A percentile compares a stretch with the other conserved stretches of the same genome.
Conservation (phyloP, 2,329 filamentous ascomycete species). For the Arthrobotrys entomopaga region DNA sequence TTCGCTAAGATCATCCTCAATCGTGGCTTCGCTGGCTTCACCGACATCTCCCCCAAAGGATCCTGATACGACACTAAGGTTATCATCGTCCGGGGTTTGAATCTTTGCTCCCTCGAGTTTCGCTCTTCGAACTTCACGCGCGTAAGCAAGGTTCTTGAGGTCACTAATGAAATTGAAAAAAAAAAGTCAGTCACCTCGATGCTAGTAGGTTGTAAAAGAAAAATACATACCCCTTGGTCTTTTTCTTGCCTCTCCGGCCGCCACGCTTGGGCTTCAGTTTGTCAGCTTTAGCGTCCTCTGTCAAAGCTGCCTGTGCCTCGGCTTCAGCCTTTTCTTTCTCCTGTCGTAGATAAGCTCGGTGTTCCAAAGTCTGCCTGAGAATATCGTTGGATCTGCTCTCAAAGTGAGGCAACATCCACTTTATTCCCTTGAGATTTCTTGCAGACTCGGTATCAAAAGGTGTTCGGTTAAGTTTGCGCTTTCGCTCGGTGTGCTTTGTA, state of each 20-base stretch:
- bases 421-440: conserved; percentile 38
- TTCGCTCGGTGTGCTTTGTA: conserved; percentile 39
- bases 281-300: conserved; percentile 34
- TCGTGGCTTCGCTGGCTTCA: conserved; percentile 38
- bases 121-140: conserved; percentile 47
- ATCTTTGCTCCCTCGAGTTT: conserved; percentile 50
- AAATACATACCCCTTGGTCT: conserved; percentile 41
- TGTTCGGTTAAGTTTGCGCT: conserved; percentile 14
- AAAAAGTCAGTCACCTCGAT: not conserved
- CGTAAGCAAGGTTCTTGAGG: conserved; percentile 49
- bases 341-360: conserved; percentile 27
- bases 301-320: conserved; percentile 28
- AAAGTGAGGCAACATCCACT: conserved; percentile 48
- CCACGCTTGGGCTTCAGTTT: conserved; percentile 43
- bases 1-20: conserved; percentile 38
- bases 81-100: conserved; percentile 51
- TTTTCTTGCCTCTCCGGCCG: conserved; percentile 42
- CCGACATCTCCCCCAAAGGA: conserved; percentile 35
- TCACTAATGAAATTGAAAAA: conserved; percentile 19
- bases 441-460: conserved; percentile 17
- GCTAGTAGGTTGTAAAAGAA: not conserved
- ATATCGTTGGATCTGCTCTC: conserved; percentile 40
- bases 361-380: conserved; percentile 37
- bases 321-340: conserved; percentile 40
- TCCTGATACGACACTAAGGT: conserved; percentile 48